Evolutionary conservation across 2,329 filamentous ascomycete species (phyloP), one percentile per base, ranked within the genome.

Genomic region (Fusarium concolor): DNA sequence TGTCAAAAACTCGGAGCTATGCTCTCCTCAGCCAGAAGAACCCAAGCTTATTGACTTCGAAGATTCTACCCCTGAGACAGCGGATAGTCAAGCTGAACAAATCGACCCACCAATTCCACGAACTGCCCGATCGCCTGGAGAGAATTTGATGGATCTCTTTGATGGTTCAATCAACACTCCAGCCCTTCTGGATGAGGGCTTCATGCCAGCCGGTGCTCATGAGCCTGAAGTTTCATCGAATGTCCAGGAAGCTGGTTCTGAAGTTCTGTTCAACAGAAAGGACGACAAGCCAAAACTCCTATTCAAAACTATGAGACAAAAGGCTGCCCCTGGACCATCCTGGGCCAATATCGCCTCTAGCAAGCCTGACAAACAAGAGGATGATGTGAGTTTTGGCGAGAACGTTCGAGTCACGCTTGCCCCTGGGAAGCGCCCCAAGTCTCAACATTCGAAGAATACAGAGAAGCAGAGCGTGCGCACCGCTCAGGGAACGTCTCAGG

Each of bases 271-370:
- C 31, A 43, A 59, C 15, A 65, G 68, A 28, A 22, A 12, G 14
- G 46, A 46, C 3, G 59, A 62, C 5, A 45, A 26, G 3, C 38
- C 44, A 14, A 74, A 46, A 29, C 38, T 55, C 6, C 11, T 71
- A 6, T 67, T 56, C 24, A 31, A 52, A 15, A 75, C 71, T 6
- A 75, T 76, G 74, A 46, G 46, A 10, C 75, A 76, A 41, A 50
- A 65, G 31, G 62, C 62, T 14, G 38, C 55, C 6, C 35, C 47
- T n/a, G 24, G 24, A 5, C 20, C 28, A 8, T 59, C 47, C 11
- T 68, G 69, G 64, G 64, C 64, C 2, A 38, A 17, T 12, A n/a
- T 71, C 17, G 55, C 51, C 7, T 61, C 61, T 3, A 58, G 41
- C n/a, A 45, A 22, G 12, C 28, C 14, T 17, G 11, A 26, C 31